Percentiles rank a stretch among this genome's conserved stretches.
phyloP scores from a whole-genome alignment of 139 green algal genomes.

The Mesotaenium endlicherianum region DNA sequence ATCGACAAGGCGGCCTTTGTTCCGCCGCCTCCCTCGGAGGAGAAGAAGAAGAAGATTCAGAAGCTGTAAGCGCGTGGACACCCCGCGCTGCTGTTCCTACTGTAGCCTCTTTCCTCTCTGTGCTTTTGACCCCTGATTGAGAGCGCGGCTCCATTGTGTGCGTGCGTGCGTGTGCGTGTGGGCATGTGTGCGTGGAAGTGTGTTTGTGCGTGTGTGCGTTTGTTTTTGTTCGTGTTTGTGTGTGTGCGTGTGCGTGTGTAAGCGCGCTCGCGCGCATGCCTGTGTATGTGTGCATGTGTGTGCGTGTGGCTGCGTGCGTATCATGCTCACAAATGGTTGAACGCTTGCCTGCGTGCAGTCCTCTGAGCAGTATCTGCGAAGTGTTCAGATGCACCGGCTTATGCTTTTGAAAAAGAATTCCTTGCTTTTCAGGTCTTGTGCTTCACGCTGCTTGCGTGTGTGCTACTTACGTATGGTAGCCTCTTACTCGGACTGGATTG shows the following conservation, averaged over 20 bases:
- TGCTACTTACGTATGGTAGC: too few species aligned
- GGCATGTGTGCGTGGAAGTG: background rate
- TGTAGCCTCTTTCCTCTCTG: background rate
- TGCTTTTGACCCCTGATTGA: background rate
- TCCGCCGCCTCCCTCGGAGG: slow-evolving; percentile 50
- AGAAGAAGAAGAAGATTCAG: slow-evolving; percentile 75
- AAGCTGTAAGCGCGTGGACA: slow-evolving; percentile 60
- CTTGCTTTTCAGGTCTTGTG: too few species aligned
- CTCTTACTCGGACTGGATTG: too few species aligned
- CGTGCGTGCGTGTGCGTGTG: background rate
- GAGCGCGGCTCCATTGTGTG: background rate
- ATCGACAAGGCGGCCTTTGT: slow-evolving; percentile 48
- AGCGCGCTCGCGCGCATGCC: background rate
- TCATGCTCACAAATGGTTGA: too few species aligned
- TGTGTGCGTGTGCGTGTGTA: background rate
- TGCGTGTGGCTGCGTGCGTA: background rate
- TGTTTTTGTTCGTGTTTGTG: background rate
- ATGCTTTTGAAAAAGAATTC: too few species aligned
- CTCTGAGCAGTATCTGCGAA: too few species aligned
- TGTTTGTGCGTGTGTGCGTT: background rate
- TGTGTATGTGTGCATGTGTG: background rate
- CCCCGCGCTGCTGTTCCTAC: background rate
- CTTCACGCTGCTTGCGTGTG: too few species aligned
- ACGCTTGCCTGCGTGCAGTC: too few species aligned
- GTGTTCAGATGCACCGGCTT: too few species aligned